Conservation (phyloP, 352 stramenopile species). For the Pythium aquatile region DNA sequence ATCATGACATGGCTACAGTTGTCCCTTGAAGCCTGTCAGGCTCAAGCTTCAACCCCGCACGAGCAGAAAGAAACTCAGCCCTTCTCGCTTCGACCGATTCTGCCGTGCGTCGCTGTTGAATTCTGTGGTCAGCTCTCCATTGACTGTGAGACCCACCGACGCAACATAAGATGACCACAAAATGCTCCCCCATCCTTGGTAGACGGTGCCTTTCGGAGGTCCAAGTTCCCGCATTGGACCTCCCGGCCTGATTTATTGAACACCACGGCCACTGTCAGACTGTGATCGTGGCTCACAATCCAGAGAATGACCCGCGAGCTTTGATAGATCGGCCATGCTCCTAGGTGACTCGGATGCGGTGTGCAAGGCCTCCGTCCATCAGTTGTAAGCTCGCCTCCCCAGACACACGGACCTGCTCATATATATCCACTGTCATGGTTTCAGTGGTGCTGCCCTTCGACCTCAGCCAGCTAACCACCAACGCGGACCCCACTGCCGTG, state of each 20-base stretch:
- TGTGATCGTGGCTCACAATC: background rate
- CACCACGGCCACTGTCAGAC: background rate
- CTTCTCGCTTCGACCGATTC: too few species aligned
- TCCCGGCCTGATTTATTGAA: conserved; percentile 1
- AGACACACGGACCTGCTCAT: background rate
- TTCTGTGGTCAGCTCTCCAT: too few species aligned
- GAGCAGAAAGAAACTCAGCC: too few species aligned
- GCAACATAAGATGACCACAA: background rate
- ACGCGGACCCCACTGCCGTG: conserved; percentile 1
- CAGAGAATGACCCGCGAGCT: too few species aligned
- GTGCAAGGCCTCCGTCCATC: background rate
- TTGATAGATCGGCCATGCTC: background rate
- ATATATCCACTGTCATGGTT: background rate
- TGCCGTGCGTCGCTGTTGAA: too few species aligned
- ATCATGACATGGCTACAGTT: too few species aligned
- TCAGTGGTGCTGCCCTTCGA: conserved; percentile 1
- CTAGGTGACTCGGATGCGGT: background rate
- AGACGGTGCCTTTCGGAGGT: background rate
- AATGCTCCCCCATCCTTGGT: too few species aligned
- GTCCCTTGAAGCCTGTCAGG: too few species aligned
- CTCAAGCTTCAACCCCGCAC: too few species aligned
- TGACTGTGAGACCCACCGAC: background rate
- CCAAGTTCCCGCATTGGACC: background rate
- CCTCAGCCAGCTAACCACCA: background rate
- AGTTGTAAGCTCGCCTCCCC: background rate